Evolutionary conservation across 202 grass and related monocot species (phyloP), one percentile per base, ranked within the genome.

Genomic region (Zizania palustris): DNA sequence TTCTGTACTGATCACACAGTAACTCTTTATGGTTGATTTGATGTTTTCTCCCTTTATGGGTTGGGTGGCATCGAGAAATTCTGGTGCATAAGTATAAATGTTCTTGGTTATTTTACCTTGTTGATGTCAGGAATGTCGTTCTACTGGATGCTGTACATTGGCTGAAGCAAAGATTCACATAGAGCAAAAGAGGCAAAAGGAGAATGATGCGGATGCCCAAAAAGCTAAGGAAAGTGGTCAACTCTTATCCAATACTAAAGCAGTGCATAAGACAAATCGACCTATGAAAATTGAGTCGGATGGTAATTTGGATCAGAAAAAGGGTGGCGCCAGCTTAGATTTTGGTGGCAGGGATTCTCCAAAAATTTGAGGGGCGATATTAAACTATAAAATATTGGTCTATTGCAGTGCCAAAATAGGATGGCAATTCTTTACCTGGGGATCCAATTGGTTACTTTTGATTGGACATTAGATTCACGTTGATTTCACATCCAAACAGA

Each of bases 111-210:
- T 5, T 56, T 39, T 80, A 51, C 73, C 41, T 75, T 37, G 3
- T 67, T 71, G 33, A 85, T 48, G 28, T 65, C 80, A 98, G 95
- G 89, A 90, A 79, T 94, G 91, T 56, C 95, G 87, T 75, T 84
- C 89, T 16, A 87, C 91, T 78, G 95, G 95, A 54, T 98, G 91
- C 58, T 65, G 83, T 50, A 98, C 91, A 69, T n/a, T 95, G 67
- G 87, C 87, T 63, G 91, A 98, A 80, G 95, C 91, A 54, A 92
- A 95, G 84, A 68, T 85, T 59, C 89, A 95, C 80, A 75, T 84
- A 56, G 95, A 98, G 67, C 89, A 98, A 58, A 98, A 95, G 87
- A 80, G 80, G 77, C 95, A 88, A 79, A 92, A 72, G 35, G 93
- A 93, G 72, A 71, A 57, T 15, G 86, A 89, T 71, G 5, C 49